Evolutionary conservation across 1,284 basidiomycete genomes (phyloP), one percentile per base, ranked within the genome.

Genomic region (Leccinum solheimii): DNA sequence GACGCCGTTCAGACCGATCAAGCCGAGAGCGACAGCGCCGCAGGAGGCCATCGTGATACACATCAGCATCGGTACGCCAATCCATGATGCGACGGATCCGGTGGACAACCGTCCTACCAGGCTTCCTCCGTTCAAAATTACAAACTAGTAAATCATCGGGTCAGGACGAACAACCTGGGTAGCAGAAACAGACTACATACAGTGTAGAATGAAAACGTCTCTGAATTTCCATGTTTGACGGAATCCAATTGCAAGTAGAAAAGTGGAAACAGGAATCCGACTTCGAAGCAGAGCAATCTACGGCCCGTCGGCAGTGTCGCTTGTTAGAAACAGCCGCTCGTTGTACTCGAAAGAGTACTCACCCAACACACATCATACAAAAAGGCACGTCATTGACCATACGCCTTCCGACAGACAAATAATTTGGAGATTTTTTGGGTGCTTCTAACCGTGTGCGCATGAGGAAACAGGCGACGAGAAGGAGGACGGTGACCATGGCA

Each of bases 221-320:
- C 55, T 10, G 66, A 64, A 50, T 74, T 68, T 3, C 66, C 62
- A 45, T 74, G 73, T n/a, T 57, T 13, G 50, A 67, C 34, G 0
- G 75, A 65, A 55, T 74, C 72, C 30, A 75, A 56, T 51, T 74
- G 72, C 14, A 76, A 26, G 59, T 70, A 76, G 59, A 76, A 75
- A 3, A 71, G 40, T 2, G 72, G 72, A 26, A 56, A 75, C 5
- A 59, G 67, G 48, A 65, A 64, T 10, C 60, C 69, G 0, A 14
- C 53, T 10, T 59, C 48, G 5, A 71, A 64, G 43, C 50, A 58
- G 0, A 72, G 14, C 16, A 62, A 32, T 63, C 72, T 73, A 53
- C 8, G 3, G 21, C 9, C 32, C 32, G 38, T 36, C 34, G 13
- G 34, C 34, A 36, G 34, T 10, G 13, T 49, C 16, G 11, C 11